A percentile compares a stretch with the other conserved stretches of the same genome.
These are phyloP conservation scores for Parathielavia appendiculata DNA, from an alignment of 495 filamentous ascomycete genomes.

Conservation along the genomic window DNA sequence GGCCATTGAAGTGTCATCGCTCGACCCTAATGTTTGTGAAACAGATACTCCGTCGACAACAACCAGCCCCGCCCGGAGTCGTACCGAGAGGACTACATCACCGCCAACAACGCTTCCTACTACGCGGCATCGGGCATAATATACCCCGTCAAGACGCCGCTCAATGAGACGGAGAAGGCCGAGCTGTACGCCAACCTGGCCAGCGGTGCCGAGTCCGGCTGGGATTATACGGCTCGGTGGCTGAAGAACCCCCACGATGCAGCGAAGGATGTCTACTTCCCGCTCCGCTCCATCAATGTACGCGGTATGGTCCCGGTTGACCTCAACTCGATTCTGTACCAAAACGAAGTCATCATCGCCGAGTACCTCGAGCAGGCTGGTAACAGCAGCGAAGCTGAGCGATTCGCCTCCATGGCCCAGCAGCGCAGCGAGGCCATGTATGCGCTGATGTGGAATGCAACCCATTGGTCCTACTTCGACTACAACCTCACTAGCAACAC, in stretches of 20 bases:
- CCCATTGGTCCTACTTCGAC: conserved; percentile 46
- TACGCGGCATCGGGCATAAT: conserved; percentile 44
- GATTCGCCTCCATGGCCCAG: conserved; percentile 32
- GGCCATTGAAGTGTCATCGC: background rate
- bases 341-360: conserved; percentile 42
- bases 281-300: conserved; percentile 44
- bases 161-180: conserved; percentile 39
- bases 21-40: background rate
- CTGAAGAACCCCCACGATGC: conserved; percentile 42
- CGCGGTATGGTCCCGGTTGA: conserved; percentile 41
- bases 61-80: conserved; percentile 49
- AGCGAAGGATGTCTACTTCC: conserved; percentile 45
- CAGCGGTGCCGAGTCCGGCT: conserved; percentile 47
- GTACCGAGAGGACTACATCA: conserved; percentile 44
- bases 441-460: conserved; percentile 45
- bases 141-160: conserved; percentile 38
- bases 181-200: conserved; percentile 44
- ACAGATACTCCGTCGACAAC: conserved; percentile 43
- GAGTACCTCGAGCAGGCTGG: conserved; percentile 33
- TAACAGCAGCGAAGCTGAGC: conserved; percentile 29
- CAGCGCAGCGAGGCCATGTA: conserved; percentile 43
- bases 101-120: conserved; percentile 45
- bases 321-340: conserved; percentile 48
- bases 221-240: conserved; percentile 43
- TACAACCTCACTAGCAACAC: conserved; percentile 44